Evolutionary conservation across 805 yeast species (phyloP).

Genomic region (Saturnispora sanitii): DNA sequence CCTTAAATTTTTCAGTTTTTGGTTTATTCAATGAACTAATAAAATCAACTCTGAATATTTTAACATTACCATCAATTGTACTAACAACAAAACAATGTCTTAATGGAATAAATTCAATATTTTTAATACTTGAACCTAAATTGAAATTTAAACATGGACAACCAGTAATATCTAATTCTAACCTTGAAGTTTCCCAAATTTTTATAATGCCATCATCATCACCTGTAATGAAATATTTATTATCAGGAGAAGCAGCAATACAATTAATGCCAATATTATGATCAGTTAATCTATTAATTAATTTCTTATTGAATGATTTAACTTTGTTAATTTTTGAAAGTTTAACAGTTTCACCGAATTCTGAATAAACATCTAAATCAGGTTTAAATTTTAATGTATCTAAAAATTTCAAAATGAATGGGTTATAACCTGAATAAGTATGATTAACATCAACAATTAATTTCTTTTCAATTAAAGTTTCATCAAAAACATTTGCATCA

Average conservation of each 20-base stretch:
- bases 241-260: conserved; percentile 49
- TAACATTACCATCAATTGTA: conserved; percentile 37
- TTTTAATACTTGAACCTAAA: conserved; percentile 40
- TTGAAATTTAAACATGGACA: conserved; percentile 38
- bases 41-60: conserved; percentile 32
- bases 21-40: conserved; percentile 12
- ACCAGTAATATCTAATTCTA: conserved; percentile 53
- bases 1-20: conserved; percentile 7
- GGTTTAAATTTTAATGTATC: conserved; percentile 46
- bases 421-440: conserved; percentile 62
- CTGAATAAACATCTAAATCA: conserved; percentile 47
- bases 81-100: conserved; percentile 52
- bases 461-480: conserved; percentile 18
- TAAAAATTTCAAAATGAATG: conserved; percentile 50
- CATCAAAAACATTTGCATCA: conserved; percentile 20
- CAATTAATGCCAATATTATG: conserved; percentile 51
- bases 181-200: conserved; percentile 65
- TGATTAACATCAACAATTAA: conserved; percentile 28
- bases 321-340: not conserved
- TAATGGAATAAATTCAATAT: conserved; percentile 40
- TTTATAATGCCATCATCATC: conserved; percentile 64
- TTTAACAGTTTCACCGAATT: conserved; percentile 44
- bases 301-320: conserved; percentile 7
- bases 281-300: conserved; percentile 57
- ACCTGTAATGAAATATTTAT: conserved; percentile 63